phyloP scores from a whole-genome alignment of 805 yeast genomes.

The Kluyveromyces wickerhamii region DNA sequence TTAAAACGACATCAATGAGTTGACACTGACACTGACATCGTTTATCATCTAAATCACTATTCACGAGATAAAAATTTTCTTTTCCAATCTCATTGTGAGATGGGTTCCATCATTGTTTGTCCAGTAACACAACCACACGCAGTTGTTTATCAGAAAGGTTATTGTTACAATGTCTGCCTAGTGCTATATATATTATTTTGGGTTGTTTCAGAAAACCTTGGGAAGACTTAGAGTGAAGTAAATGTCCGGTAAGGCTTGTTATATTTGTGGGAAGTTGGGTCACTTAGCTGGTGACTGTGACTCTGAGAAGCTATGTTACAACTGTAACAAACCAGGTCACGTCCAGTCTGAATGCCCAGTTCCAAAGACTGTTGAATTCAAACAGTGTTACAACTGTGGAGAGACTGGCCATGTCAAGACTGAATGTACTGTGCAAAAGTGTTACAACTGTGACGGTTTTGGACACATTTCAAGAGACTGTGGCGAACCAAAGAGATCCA shows the following conservation, averaged over 20 bases:
- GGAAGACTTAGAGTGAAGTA: constrained; percentile 1
- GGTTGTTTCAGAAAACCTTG: not conserved
- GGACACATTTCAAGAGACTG: constrained; percentile 85
- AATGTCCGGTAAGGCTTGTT: constrained; percentile 67
- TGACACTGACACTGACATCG: too few species aligned
- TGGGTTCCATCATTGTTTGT: too few species aligned
- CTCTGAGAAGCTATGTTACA: constrained; percentile 82
- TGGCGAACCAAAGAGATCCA: constrained; percentile 37
- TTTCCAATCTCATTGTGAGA: too few species aligned
- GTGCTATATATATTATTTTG: too few species aligned
- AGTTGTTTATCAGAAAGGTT: too few species aligned
- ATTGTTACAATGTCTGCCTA: too few species aligned
- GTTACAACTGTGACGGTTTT: constrained; percentile 69
- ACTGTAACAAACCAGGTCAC: constrained; percentile 86
- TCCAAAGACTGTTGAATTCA: constrained; percentile 76
- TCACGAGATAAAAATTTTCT: constrained; percentile 2
- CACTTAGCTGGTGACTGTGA: constrained; percentile 89
- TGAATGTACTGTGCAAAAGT: constrained; percentile 70
- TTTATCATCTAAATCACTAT: not conserved
- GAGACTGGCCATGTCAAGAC: constrained; percentile 82
- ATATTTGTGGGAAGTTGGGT: constrained; percentile 87
- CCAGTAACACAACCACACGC: too few species aligned
- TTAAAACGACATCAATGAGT: too few species aligned
- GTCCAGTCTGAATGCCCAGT: constrained; percentile 83
- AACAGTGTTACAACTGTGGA: constrained; percentile 92